phyloP scores from a whole-genome alignment of 2,329 filamentous ascomycete genomes.

The Aspergillus pseudoviridinutans region DNA sequence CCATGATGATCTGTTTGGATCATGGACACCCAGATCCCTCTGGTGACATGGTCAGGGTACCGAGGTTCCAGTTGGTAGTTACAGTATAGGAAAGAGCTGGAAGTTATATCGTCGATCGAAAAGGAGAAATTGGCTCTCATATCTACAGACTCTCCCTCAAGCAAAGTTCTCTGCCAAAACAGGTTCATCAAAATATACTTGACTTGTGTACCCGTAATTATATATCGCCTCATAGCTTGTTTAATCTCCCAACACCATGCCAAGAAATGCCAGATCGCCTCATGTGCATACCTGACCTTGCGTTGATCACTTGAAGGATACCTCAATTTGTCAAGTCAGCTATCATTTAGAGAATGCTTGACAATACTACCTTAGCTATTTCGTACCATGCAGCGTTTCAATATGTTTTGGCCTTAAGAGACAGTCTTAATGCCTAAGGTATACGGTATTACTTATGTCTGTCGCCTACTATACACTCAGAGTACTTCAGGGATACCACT shows the following conservation, averaged over 20 bases:
- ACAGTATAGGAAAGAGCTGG: background rate
- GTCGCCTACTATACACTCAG: background rate
- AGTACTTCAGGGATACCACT: background rate
- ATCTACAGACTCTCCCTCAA: no score
- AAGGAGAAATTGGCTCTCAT: background rate
- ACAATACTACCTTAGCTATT: background rate
- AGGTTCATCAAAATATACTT: background rate
- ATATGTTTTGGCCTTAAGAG: no score
- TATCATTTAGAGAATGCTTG: background rate
- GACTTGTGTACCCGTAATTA: no score
- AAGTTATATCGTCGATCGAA: background rate
- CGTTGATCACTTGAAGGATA: background rate
- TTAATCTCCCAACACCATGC: constrained; percentile 15
- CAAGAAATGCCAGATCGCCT: constrained; percentile 38
- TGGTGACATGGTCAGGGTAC: background rate
- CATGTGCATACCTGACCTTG: background rate
- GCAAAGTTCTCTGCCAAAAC: background rate
- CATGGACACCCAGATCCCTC: background rate
- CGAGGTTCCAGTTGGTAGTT: no score
- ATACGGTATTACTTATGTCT: no score
- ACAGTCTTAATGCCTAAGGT: no score
- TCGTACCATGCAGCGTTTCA: background rate
- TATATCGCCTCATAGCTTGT: constrained; percentile 5
- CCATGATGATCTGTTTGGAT: background rate
- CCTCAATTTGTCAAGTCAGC: background rate